Base-by-base conservation (phyloP, 1,284 basidiomycete species). In the Cutaneotrichosporon sp. region DNA sequence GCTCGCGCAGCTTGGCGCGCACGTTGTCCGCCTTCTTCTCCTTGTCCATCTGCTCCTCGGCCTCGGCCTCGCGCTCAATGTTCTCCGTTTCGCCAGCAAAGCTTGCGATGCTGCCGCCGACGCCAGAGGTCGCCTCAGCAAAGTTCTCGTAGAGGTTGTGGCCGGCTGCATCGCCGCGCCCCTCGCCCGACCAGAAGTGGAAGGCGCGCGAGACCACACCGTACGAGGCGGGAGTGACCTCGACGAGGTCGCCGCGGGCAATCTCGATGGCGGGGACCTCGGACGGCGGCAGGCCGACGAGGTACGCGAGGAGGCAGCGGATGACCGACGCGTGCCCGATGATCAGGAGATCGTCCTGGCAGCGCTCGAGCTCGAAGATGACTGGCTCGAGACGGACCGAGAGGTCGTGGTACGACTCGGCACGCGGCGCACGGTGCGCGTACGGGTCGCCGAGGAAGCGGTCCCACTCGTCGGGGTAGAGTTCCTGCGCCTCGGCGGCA, bases 201-300 rank as follows among this genome's bases (percentile, higher is more conserved):
- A 90, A 92, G 4, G 90, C 90, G 68, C 91, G 87, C 62, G 87
- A 89, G 66, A 91, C 87, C 58, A 95, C 92, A 14, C 92, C 92
- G 72, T 95, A 95, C 5, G 87, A 90, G 1, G 92, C 90, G 0
- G 92, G 92, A 0, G 91, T 88, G 54, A 95, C 91, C 77, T 95
- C 92, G 45, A 94, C 83, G 13, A 95, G 81, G 74, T 95, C 92
- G 0, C 92, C 92, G 20, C 92, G 85, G 22, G 92, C 92, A 67
- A 99, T 89, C 77, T 97, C 94, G 60, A 99, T 95, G 1, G 91
- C 92, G 0, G 95, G 97, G 45, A 99, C 97, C 77, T 99, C 95
- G 36, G 89, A 89, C 0, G 95, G 92, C n/a, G 93, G 92, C 3
- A 97, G 83, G 3, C 97, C 95, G 68, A 97, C 93, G 64, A 94